These are phyloP conservation scores for Volutella citrinella DNA, from an alignment of 2,329 filamentous ascomycete species.

Conservation along the genomic window DNA sequence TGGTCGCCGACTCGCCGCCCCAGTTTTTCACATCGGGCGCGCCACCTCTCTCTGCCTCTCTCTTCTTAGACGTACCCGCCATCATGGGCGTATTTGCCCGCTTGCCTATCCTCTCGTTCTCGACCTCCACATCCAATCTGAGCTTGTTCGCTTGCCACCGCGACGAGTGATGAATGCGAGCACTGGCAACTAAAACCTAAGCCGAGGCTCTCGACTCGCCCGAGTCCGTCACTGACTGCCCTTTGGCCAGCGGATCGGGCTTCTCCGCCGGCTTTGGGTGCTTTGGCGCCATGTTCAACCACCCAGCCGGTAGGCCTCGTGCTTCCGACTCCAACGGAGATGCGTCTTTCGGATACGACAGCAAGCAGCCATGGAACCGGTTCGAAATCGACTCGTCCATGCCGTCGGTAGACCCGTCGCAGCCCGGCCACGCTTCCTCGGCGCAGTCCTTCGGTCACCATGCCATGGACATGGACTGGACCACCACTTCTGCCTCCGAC, in stretches of 20 bases:
- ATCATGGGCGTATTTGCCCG: conserved; percentile 37
- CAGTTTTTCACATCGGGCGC: conserved; percentile 11
- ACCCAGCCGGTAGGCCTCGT: conserved; percentile 30
- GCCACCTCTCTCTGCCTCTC: conserved; percentile 15
- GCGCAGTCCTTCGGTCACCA: conserved; percentile 24
- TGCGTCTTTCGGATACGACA: conserved; percentile 28
- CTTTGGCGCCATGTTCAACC: conserved; percentile 37
- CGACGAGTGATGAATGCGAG: conserved; percentile 35
- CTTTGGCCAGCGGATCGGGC: conserved; percentile 32
- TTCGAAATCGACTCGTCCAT: conserved; percentile 26
- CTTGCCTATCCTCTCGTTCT: conserved; percentile 28
- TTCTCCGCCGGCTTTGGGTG: conserved; percentile 29
- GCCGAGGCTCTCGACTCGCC: conserved; percentile 37
- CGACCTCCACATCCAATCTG: conserved; percentile 31
- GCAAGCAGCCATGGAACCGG: conserved; percentile 31
- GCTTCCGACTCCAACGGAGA: conserved; percentile 27
- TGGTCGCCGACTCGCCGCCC: conserved; percentile 5
- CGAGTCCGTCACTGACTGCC: conserved; percentile 35
- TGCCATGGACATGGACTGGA: conserved; percentile 40
- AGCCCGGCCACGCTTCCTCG: conserved; percentile 24
- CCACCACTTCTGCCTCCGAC: conserved; percentile 27
- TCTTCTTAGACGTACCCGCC: conserved; percentile 28
- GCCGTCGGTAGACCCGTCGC: conserved; percentile 21
- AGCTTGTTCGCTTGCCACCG: conserved; percentile 30
- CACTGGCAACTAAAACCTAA: conserved; percentile 33